Conservation (phyloP, 75 land plant genomes). For the Gnetum montanum region DNA sequence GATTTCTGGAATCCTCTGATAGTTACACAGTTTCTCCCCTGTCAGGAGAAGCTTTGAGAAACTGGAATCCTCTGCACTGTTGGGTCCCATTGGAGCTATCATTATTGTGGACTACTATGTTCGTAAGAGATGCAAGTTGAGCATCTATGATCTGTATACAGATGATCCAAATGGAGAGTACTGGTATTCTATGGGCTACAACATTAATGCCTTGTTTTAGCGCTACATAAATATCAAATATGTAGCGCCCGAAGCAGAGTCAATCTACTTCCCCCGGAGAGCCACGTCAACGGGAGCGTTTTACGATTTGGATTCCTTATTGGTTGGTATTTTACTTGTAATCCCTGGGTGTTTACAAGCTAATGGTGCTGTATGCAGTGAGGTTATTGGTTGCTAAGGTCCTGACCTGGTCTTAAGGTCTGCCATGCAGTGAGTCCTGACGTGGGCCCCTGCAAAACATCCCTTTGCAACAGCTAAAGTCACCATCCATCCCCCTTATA, state of each 20-base stretch:
- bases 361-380: too few relatives aligned
- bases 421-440: too few relatives aligned
- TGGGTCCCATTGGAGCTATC: slow-evolving; percentile 84
- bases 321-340: slow-evolving; percentile 52
- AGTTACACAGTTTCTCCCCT: slow-evolving; percentile 86
- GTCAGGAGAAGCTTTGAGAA: too few relatives aligned
- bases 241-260: too few relatives aligned
- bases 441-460: too few relatives aligned
- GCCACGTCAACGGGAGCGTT: too few relatives aligned
- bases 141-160: slow-evolving; percentile 45
- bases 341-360: slow-evolving; percentile 66
- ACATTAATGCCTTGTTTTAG: slow-evolving; percentile 54
- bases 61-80: slow-evolving; percentile 73
- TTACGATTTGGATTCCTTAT: slow-evolving; percentile 43
- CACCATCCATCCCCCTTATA: too few relatives aligned
- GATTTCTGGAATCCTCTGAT: slow-evolving; percentile 68
- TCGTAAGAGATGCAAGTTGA: slow-evolving; percentile 23
- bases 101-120: slow-evolving; percentile 61
- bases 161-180: slow-evolving; percentile 32
- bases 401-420: too few relatives aligned
- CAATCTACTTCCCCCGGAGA: too few relatives aligned
- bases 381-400: too few relatives aligned
- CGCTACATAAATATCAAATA: too few relatives aligned
- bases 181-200: slow-evolving; percentile 62
- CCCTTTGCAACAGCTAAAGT: too few relatives aligned